Evolutionary conservation across 2,329 filamentous ascomycete species (phyloP), one percentile per base, ranked within the genome.

Genomic region (Arachnopeziza araneosa): DNA sequence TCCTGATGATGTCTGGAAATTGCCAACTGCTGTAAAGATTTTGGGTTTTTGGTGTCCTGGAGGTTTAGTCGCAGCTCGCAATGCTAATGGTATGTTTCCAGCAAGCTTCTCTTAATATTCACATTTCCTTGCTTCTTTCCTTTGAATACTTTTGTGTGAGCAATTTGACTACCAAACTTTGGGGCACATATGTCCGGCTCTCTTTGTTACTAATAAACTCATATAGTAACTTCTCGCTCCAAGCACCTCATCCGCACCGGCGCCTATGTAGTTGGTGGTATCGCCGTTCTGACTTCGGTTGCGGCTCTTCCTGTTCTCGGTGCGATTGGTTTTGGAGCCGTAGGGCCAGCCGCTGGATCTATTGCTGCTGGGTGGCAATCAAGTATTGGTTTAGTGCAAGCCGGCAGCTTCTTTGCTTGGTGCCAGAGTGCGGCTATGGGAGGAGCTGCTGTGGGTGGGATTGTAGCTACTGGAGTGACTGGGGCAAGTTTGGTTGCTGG

Each of bases 401-500:
- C 62, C 12, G 69, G 69, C 0, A 70, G 68, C 51, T 23, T 71
- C 0, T 72, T 70, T 55, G 65, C 70, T 6, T 72, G 67, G 68
- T 71, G 67, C 62, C 68, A 71, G 58, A 71, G 70, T 54, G 66
- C 64, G 22, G 66, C 62, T 1, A 67, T 68, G 64, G 68, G 68
- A 49, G 69, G 68, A 26, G 66, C 65, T 50, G 67, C 69, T 55
- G 30, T 69, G 17, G 57, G 60, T 30, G 65, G 63, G 3, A 63
- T 70, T 44, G n/a, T 61, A 12, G 64, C 57, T 30, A 55, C 60
- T 24, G 67, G 68, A 9, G 32, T 60, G 19, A 56, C 52, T 48
- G 65, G 63, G 48, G 60, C 51, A 5, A 56, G 57, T 3, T 48
- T 65, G 8, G 60, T 58, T 19, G 56, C 63, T 59, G 59, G 59